Base-by-base conservation (phyloP, 129 eudicot genomes). In the Apium graveolens region DNA sequence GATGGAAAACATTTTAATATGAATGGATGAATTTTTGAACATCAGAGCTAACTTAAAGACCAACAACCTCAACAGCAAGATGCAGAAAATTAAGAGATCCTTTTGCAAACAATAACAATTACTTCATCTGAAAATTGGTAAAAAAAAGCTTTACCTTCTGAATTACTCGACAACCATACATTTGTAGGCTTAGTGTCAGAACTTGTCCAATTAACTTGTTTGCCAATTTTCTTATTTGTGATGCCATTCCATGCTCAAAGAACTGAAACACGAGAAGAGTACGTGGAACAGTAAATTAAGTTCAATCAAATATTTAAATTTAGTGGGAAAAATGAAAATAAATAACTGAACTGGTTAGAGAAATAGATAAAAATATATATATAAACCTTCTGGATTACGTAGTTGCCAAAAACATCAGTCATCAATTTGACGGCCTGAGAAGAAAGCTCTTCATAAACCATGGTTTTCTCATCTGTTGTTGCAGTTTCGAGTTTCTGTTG, bases 141-240 rank as follows among this genome's bases (percentile, higher is more conserved):
- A 20, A n/a, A 20, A n/a, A 42, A 42, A 72, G 76, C 76, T 71
- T 72, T 77, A 89, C 93, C 93, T 89, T 89, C 63, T 89, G 93
- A 45, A 89, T 80, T 10, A 89, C 93, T 11, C 93, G 86, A 51
- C 93, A 89, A n/a, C 93, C 90, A 89, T 86, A 89, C 90, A 89
- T 86, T 78, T 86, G 90, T 41, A 89, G 60, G 65, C 90, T 84
- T 37, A 89, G 60, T 21, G 83, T 35, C 39, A 86, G 27, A 72
- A 89, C 80, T 39, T 86, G 83, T 38, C 90, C 90, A 34, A 81
- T 41, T 1, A 89, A 84, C 73, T 84, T 86, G 49, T 71, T 68
- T 16, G 85, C 90, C 27, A 89, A 84, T 35, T 86, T 83, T 76
- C 78, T 84, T 62, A 82, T 84, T 65, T 89, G 93, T 44, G 77